Evolutionary conservation across 257 asterid genomes (phyloP).

Genomic region (Prunella vulgaris): DNA sequence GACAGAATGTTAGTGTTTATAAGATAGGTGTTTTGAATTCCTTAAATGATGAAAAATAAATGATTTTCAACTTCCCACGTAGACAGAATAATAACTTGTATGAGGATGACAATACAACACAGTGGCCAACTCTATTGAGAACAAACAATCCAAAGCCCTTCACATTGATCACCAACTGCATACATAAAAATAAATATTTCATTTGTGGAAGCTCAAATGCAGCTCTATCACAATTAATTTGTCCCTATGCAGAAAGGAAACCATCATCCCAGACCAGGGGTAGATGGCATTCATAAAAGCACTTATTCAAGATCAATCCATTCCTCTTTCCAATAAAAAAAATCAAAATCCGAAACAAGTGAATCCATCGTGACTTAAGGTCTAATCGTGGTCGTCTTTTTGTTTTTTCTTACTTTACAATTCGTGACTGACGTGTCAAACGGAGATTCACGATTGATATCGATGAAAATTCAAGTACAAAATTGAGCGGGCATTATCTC

Average conservation of each 20-base stretch:
- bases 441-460: too few relatives aligned
- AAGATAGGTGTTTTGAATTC: neutral
- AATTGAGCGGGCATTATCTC: too few relatives aligned
- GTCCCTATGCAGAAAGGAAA: constrained; percentile 6
- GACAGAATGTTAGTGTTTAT: neutral
- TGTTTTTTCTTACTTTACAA: too few relatives aligned
- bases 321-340: too few relatives aligned
- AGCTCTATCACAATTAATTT: neutral
- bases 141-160: neutral
- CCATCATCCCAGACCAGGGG: neutral
- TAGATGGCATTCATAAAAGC: neutral
- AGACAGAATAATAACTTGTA: neutral
- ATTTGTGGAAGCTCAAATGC: neutral
- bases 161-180: neutral
- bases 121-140: neutral
- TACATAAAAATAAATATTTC: neutral
- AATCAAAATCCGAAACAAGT: too few relatives aligned
- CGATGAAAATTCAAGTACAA: too few relatives aligned
- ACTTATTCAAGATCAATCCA: too few relatives aligned
- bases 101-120: constrained; percentile 3
- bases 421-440: too few relatives aligned
- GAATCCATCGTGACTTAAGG: too few relatives aligned
- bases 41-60: neutral
- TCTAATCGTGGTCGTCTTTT: too few relatives aligned
- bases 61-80: neutral